Evolutionary conservation across 2,329 filamentous ascomycete genomes (phyloP), one percentile per base, ranked within the genome.

Genomic region (Talaromyces sp.): DNA sequence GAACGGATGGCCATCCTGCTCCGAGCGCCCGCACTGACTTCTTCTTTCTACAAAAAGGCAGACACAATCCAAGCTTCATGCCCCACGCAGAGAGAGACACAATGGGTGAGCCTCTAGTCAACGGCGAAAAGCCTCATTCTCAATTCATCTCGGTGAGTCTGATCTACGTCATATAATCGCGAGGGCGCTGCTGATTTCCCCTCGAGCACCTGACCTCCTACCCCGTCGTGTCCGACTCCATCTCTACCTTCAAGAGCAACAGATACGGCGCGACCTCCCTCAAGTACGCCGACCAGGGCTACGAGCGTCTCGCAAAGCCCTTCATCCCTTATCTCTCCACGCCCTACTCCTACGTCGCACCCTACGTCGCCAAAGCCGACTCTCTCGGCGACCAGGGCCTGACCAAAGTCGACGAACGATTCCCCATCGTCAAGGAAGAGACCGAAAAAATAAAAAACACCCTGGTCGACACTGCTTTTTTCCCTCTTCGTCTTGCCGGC

Each of bases 341-440:
- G 69, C 92, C 93, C 39, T 93, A 92, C 80, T 83, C 85, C 72
- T 95, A 91, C 75, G 84, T 96, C 66, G 87, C 88, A 59, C 93
- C 93, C 0, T 97, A 97, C 78, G 84, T 96, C 67, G 82, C 86
- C 75, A 91, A 88, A 76, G 93, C 88, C 72, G 95, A 98, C 75
- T 79, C 85, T 64, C 79, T 96, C 59, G 90, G 88, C 67, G 87
- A 92, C 76, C 82, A 85, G 74, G 85, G 88, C n/a, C 82, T 93
- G 67, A 80, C 77, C 70, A 86, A 83, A 71, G 80, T 93, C 69
- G 90, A 93, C 68, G 79, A 85, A 74, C 84, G 81, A 66, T 88
- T 92, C 75, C 90, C 90, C 59, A 82, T 84, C 64, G 83, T 93
- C 75, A 91, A 88, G 81, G 88, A 92, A 78, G 86, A 90, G 58